Evolutionary conservation across 495 filamentous ascomycete genomes (phyloP), one percentile per base, ranked within the genome.

Genomic region (Diplogelasinospora grovesii): DNA sequence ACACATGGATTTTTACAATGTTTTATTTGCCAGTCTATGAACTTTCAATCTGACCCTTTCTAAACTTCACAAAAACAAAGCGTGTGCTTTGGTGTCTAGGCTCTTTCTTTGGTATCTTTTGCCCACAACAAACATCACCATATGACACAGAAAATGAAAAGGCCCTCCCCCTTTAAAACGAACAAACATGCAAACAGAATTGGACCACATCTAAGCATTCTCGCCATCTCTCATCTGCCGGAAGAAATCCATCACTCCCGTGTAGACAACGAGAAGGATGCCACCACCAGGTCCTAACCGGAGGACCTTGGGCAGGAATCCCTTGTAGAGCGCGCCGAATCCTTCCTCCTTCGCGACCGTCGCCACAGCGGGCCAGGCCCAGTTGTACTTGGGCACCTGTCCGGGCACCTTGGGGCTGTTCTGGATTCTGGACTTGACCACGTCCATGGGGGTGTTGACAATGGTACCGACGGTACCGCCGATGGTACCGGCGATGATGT

Each of bases 391-490:
- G 48, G 83, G 85, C 14, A 77, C 64, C 35, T 75, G 67, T 13
- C 92, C 93, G 30, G 84, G 60, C 15, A 95, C 69, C 65, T 83
- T 89, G 51, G 83, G 70, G 37, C 73, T 85, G 69, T 97, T 97
- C 64, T 98, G 92, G 55, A 98, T 97, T 20, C 92, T 82, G 21
- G 83, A 89, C 76, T 98, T 98, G 63, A 97, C 89, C 11, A 98
- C 92, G 57, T 98, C 92, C 78, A 95, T 82, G 5, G 92, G 90
- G 9, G 92, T 98, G 69, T 98, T 98, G 49, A 98, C 58, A 24
- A 98, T 73, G 3, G 92, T 98, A 54, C 92, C 92, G 19, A 93
- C 74, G 4, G 87, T 95, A 46, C 92, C 92, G 60, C 92, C 92
- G 36, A 89, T 69, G 22, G 82, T 69, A 54, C 92, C 92, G 16